Base-by-base conservation (phyloP, 345 rosid species). In the Rhodamnia rubescens region DNA sequence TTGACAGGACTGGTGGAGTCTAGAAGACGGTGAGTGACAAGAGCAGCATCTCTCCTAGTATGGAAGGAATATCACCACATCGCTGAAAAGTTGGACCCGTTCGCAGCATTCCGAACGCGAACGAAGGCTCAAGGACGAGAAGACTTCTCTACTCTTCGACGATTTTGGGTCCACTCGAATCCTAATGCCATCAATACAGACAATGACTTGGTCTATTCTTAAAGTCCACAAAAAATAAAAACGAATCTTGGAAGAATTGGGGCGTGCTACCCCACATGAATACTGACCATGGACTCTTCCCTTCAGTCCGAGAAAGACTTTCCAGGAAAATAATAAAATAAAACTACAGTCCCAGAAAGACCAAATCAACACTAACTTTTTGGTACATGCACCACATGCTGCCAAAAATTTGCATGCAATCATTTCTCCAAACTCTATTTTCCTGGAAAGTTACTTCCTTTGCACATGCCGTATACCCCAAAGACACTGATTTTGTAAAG, bases 1-100 rank as follows among this genome's bases (percentile, higher is more conserved):
- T 32, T 64, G 78, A 64, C 44, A 16, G 6, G 44, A 64, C 24
- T 20, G 78, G 0, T 18, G 24, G 54, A 36, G 32, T 36, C 13
- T 32, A 32, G 47, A 32, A 32, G 93, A 93, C 11, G 90, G 87
- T 50, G 85, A 91, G 87, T 50, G 84, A 91, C 85, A 78, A 92
- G 83, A 88, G 92, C 89, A 87, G 85, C 90, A n/a, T 59, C 59
- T 6, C 6, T 11, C 1, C 5, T 16, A 18, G 55, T 1, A 7
- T 50, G 52, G 52, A 50, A 50, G 11, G 8, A 59, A 13, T 13
- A 3, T 13, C 13, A 27, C 11, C 21, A 27, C 21, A 29, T 61
- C 9, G 11, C 47, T 2, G 26, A 36, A 36, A 36, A 36, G 44
- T 32, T 36, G 47, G 47, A 69, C 80, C 14, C 47, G 18, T 5